Percentiles rank a stretch among this genome's conserved stretches.
Conservation (phyloP, 1,284 basidiomycete species). For the Golubevia pallescens region DNA sequence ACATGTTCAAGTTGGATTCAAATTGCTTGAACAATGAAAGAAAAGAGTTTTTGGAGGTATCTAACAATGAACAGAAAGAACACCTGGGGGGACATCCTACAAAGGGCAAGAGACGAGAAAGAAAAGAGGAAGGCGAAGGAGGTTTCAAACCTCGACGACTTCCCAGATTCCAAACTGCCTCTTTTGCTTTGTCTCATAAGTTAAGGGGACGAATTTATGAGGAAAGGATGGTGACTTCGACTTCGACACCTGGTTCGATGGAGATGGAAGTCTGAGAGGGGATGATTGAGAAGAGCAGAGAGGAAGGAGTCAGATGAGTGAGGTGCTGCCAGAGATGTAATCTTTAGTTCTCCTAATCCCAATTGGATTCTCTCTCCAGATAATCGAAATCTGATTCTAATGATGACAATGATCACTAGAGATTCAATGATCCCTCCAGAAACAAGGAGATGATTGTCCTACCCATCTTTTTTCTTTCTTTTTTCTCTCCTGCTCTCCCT, state of each 20-base stretch:
- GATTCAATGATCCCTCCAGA: neutral
- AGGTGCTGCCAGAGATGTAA: too few species aligned
- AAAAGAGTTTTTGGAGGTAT: too few species aligned
- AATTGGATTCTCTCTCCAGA: too few species aligned
- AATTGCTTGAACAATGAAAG: too few species aligned
- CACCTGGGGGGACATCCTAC: neutral
- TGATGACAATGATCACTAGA: slow-evolving; percentile 4
- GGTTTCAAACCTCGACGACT: neutral
- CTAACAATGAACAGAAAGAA: neutral
- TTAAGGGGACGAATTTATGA: slow-evolving; percentile 13
- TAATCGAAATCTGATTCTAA: too few species aligned
- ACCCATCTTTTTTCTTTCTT: neutral
- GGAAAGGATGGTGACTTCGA: slow-evolving; percentile 94
- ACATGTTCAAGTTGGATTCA: too few species aligned
- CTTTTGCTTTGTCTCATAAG: neutral
- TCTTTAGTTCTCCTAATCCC: neutral
- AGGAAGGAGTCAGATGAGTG: too few species aligned
- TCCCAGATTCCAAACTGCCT: neutral
- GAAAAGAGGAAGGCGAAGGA: neutral
- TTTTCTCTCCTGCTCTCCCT: neutral
- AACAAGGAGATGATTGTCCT: too few species aligned
- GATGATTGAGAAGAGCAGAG: neutral
- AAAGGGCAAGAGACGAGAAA: neutral
- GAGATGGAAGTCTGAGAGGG: slow-evolving; percentile 85
- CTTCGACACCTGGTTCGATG: slow-evolving; percentile 98